A percentile compares a stretch with the other conserved stretches of the same genome.
These are phyloP conservation scores for Penicillium rolfsii DNA, from an alignment of 2,329 filamentous ascomycete genomes.

Conservation along the genomic window DNA sequence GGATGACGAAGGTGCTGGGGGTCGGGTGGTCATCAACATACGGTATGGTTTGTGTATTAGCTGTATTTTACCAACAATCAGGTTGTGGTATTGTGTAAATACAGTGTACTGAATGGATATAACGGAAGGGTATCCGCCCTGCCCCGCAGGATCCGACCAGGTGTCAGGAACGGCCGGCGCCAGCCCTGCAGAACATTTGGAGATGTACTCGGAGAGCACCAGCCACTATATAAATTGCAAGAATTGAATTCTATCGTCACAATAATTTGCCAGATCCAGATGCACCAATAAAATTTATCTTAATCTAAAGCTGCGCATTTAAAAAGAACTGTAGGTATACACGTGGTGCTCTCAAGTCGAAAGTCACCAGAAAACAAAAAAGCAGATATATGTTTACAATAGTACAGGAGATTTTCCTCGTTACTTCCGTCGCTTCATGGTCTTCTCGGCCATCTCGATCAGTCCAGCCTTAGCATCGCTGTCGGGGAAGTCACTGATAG, in stretches of 20 bases:
- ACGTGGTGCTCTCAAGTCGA: conserved; percentile 18
- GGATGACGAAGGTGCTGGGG: conserved; percentile 23
- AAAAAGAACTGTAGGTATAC: conserved; percentile 26
- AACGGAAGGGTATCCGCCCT: conserved; percentile 1
- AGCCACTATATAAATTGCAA: not conserved
- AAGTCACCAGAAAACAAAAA: conserved; percentile 18
- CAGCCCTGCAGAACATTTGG: not conserved
- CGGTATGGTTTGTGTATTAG: not conserved
- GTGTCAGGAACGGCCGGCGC: conserved; percentile 24
- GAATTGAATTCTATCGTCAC: not conserved
- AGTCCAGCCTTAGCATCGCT: conserved; percentile 92
- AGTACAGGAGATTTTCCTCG: conserved; percentile 13
- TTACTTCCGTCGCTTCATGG: conserved; percentile 83
- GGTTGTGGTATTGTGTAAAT: not conserved
- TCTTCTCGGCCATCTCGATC: conserved; percentile 91
- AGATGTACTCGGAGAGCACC: not conserved
- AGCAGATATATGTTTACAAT: conserved; percentile 26
- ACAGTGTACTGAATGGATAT: not conserved
- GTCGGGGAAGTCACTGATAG: conserved; percentile 84
- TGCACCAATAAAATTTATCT: not conserved
- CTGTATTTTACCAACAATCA: not conserved
- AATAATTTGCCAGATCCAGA: not conserved
- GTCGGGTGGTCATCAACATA: conserved; percentile 2
- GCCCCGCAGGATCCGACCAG: conserved; percentile 30
- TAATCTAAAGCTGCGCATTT: conserved; percentile 8